Evolutionary conservation across 2,329 filamentous ascomycete species (phyloP), one percentile per base, ranked within the genome.

Genomic region (Ophiostoma piceae): DNA sequence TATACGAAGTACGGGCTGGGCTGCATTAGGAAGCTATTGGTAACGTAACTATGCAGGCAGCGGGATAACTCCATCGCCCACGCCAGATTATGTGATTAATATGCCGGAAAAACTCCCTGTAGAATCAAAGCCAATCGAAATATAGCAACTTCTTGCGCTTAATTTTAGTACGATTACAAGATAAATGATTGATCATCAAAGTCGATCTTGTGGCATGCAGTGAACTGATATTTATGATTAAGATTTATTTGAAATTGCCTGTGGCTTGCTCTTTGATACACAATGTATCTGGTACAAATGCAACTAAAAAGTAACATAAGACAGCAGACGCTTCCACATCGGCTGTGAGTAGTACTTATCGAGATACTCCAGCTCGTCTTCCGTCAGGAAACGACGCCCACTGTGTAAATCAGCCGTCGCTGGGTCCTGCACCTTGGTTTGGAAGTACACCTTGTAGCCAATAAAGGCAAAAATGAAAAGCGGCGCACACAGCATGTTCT

Each of bases 381-480:
- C 70, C 7, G 41, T 29, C 29, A 72, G 26, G 19, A 43, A 68
- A 7, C 71, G 70, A n/a, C 71, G 68, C 19, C 71, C 71, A 22
- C 70, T 72, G 5, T 65, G 62, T 3, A 72, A 66, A 41, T 72
- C 71, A 7, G 71, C 70, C 0, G 68, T 72, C 19, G 26, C 41
- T 1, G 71, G 71, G 41, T 71, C 67, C 70, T 70, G 70, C 12
- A 72, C 3, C 16, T 22, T 51, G 12, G 71, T 71, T 41, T 71
- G 70, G 66, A 73, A 73, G 26, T 68, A 71, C 19, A 73, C 32
- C 62, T 73, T 73, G 70, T 73, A 71, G 60, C 64, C 68, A 12
- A 62, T 12, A 22, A 57, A 73, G 60, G 68, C 68, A 2, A 41
- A 22, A 22, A 73, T 43, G 7, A 71, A 71, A 11, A 73, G 39